A percentile compares a stretch with the other conserved stretches of the same genome.
Conservation (phyloP, 495 filamentous ascomycete species). For the Penicillium taxi region DNA sequence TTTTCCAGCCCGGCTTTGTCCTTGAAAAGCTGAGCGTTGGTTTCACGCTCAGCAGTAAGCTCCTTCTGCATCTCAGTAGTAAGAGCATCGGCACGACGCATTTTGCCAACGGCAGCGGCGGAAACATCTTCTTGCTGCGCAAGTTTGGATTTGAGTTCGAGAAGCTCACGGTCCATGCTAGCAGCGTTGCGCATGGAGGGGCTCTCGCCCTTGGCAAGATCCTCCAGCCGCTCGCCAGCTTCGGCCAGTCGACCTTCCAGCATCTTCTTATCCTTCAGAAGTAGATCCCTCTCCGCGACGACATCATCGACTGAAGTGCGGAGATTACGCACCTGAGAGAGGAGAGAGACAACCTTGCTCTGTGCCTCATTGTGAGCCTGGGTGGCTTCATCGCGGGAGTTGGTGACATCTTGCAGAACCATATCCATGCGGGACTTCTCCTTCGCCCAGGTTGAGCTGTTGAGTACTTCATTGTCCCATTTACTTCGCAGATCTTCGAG, state of each 20-base stretch:
- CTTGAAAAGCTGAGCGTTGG: constrained; percentile 75
- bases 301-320: constrained; percentile 81
- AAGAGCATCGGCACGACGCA: constrained; percentile 91
- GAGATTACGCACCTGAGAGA: constrained; percentile 84
- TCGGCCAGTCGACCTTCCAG: constrained; percentile 82
- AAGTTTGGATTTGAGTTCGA: constrained; percentile 82
- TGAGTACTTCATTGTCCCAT: constrained; percentile 98
- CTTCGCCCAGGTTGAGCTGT: constrained; percentile 96
- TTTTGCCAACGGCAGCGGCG: constrained; percentile 88
- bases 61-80: constrained; percentile 89
- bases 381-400: constrained; percentile 86
- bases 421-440: constrained; percentile 90
- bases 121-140: constrained; percentile 94
- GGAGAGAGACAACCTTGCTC: constrained; percentile 75
- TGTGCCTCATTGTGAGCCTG: constrained; percentile 93
- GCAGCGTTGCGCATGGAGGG: constrained; percentile 90
- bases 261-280: constrained; percentile 82
- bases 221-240: constrained; percentile 85
- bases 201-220: constrained; percentile 76
- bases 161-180: constrained; percentile 76
- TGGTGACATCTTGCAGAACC: constrained; percentile 79
- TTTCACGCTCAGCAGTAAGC: constrained; percentile 81
- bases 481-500: constrained; percentile 90
- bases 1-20: constrained; percentile 91
- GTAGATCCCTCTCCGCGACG: constrained; percentile 72